Evolutionary conservation across 176 grass and related monocot genomes (phyloP).

Genomic region (Poa pratensis): DNA sequence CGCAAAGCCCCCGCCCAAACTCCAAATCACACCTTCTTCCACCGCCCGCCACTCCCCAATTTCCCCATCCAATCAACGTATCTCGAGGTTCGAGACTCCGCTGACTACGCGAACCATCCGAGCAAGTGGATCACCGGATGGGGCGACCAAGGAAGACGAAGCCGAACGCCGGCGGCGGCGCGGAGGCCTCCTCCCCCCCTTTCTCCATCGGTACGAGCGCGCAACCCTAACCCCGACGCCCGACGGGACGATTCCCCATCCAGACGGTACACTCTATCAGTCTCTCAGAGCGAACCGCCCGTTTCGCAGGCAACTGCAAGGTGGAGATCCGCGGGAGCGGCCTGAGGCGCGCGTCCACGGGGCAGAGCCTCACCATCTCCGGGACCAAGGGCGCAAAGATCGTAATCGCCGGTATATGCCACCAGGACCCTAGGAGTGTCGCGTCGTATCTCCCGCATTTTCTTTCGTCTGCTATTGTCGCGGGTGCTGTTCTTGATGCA

Average conservation of each 20-base stretch:
- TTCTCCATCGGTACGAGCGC: conserved; percentile 60
- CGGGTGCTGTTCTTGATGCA: not conserved
- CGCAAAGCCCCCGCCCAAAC: conserved; percentile 23
- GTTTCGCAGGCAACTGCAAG: conserved; percentile 67
- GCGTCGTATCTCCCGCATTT: not conserved
- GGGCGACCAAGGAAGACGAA: conserved; percentile 45
- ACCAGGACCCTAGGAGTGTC: too few species aligned
- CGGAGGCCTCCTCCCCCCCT: conserved; percentile 21
- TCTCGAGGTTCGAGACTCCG: not conserved
- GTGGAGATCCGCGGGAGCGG: conserved; percentile 65
- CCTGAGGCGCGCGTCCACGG: conserved; percentile 42
- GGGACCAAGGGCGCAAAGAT: conserved; percentile 58
- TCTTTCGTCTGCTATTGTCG: not conserved
- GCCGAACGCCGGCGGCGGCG: conserved; percentile 16
- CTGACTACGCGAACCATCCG: not conserved
- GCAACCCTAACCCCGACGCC: not conserved
- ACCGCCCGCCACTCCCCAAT: not conserved
- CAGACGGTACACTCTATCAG: too few species aligned
- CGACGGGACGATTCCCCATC: not conserved
- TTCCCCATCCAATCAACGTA: too few species aligned
- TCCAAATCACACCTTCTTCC: conserved; percentile 1
- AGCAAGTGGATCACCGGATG: conserved; percentile 27
- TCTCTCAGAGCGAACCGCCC: not conserved
- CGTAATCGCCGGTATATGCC: conserved; percentile 42
- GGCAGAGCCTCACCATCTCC: conserved; percentile 55